phyloP scores from a whole-genome alignment of 2,329 filamentous ascomycete species.

The Phialophora verrucosa region DNA sequence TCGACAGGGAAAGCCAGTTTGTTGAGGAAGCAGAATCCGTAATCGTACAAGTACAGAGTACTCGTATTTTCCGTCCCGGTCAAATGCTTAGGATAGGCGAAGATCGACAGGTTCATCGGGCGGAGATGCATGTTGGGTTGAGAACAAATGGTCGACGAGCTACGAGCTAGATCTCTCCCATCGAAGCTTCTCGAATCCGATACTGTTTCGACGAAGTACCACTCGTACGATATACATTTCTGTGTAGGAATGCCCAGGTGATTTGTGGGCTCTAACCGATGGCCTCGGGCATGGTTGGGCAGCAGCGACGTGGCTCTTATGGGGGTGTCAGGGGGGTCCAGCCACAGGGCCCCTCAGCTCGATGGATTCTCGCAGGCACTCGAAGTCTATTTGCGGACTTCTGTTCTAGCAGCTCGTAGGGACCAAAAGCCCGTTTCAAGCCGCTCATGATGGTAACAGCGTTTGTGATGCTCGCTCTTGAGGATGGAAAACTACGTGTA shows the following conservation, averaged over 20 bases:
- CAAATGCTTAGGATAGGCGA: background rate
- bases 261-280: background rate
- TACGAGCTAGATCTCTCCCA: background rate
- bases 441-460: background rate
- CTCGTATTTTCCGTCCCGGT: background rate
- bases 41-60: background rate
- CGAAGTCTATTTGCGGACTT: background rate
- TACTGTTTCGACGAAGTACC: background rate
- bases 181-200: background rate
- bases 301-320: background rate
- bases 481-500: background rate
- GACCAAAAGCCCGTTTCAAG: background rate
- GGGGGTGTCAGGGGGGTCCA: background rate
- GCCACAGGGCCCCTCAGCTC: background rate
- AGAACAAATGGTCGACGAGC: background rate
- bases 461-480: background rate
- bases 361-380: background rate
- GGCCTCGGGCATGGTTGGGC: background rate
- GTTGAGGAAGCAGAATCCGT: background rate
- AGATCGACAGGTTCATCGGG: background rate
- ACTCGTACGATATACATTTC: background rate
- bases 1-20: background rate
- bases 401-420: background rate
- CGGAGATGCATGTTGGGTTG: background rate
- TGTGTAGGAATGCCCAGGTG: background rate